These are phyloP conservation scores for Pseudogymnoascus sp. DNA, from an alignment of 2,329 filamentous ascomycete species.

Conservation along the genomic window DNA sequence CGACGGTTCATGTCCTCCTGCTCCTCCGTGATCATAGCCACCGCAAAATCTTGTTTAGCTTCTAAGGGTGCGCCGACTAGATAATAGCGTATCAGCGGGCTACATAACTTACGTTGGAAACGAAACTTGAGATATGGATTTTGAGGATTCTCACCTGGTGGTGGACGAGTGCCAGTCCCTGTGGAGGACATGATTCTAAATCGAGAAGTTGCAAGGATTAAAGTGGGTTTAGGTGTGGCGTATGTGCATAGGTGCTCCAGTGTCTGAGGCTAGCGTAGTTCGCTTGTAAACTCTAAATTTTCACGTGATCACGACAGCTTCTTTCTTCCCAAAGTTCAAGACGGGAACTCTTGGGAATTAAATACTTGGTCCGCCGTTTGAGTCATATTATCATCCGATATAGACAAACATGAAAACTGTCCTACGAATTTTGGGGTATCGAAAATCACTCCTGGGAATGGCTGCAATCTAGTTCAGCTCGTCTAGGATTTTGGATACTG, in stretches of 20 bases:
- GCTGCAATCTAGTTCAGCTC: neutral
- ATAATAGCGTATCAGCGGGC: neutral
- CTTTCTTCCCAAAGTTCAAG: neutral
- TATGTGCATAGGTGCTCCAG: neutral
- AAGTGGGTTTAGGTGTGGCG: neutral
- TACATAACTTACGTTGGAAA: neutral
- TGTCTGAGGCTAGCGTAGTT: neutral
- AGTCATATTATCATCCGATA: neutral
- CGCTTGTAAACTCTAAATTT: slow-evolving; percentile 2
- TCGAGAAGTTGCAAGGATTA: neutral
- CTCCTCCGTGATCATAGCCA: neutral
- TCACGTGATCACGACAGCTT: neutral
- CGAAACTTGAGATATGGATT: neutral
- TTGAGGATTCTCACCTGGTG: neutral
- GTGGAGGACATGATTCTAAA: neutral
- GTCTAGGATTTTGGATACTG: neutral
- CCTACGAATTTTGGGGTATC: neutral
- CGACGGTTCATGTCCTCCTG: neutral
- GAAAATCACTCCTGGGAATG: neutral
- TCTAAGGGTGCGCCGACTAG: neutral
- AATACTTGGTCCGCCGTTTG: neutral
- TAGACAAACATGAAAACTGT: neutral
- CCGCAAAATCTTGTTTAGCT: neutral
- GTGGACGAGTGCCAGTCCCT: neutral
- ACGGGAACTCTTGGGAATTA: neutral